Conservation (phyloP, 164 flowering plant species). For the Annona cherimola region DNA sequence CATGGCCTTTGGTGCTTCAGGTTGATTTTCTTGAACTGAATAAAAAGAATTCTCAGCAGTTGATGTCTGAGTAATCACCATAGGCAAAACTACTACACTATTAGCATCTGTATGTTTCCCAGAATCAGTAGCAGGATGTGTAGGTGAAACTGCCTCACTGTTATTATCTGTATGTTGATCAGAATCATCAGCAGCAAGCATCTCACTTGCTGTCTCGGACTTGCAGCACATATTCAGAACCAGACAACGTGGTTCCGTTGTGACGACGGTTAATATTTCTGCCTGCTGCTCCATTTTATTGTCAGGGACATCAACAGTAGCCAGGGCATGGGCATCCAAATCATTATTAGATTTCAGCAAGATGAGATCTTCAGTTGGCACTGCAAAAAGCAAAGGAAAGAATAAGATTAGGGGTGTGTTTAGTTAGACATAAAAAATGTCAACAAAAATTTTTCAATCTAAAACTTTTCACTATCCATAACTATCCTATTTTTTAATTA, state of each 20-base stretch:
- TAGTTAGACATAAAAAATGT: not conserved
- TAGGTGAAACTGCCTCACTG: conserved; percentile 5
- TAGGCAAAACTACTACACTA: conserved; percentile 7
- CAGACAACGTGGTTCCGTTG: not conserved
- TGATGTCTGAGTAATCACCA: conserved; percentile 9
- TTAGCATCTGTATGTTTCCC: not conserved
- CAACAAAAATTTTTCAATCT: not conserved
- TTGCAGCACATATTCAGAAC: not conserved
- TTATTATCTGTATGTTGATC: not conserved
- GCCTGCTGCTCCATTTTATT: conserved; percentile 16
- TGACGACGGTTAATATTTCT: conserved; percentile 10
- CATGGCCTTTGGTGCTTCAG: conserved; percentile 10
- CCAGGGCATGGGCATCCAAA: conserved; percentile 1
- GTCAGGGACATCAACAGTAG: conserved; percentile 15
- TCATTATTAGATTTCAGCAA: not conserved
- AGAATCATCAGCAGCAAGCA: conserved; percentile 10
- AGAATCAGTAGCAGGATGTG: conserved; percentile 11
- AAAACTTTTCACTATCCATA: too few relatives aligned
- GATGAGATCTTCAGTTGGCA: not conserved
- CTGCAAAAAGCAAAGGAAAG: not conserved
- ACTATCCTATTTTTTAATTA: too few relatives aligned
- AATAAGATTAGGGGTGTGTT: not conserved
- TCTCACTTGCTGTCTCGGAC: not conserved
- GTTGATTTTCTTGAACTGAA: conserved; percentile 14
- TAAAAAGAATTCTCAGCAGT: conserved; percentile 3